Evolutionary conservation across 2,329 filamentous ascomycete genomes (phyloP).

Genomic region (Dactylellina sp.): DNA sequence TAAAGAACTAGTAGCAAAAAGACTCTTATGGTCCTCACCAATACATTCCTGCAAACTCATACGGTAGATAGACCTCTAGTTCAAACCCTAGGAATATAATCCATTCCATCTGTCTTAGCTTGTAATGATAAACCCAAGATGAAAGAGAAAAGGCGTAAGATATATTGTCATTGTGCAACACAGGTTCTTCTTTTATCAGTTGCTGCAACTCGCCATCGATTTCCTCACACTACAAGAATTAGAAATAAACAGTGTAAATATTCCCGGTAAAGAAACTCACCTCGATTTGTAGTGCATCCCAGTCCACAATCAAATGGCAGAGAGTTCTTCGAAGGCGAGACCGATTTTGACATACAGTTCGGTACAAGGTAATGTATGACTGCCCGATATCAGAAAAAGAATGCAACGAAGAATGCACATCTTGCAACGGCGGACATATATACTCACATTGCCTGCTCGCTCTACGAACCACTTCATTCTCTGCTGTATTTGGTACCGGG

Average conservation of each 20-base stretch:
- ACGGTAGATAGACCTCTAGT: slow-evolving; percentile 85
- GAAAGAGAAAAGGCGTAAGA: slow-evolving; percentile 79
- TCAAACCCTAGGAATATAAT: slow-evolving; percentile 94
- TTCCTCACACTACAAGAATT: slow-evolving; percentile 70
- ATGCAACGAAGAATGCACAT: no score
- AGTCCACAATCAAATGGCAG: slow-evolving; percentile 82
- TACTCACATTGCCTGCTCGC: slow-evolving; percentile 66
- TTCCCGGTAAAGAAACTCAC: slow-evolving; percentile 64
- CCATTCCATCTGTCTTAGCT: slow-evolving; percentile 86
- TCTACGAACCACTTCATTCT: slow-evolving; percentile 77
- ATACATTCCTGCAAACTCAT: slow-evolving; percentile 90
- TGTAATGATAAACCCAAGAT: slow-evolving; percentile 90
- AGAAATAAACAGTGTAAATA: not conserved
- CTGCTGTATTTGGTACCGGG: slow-evolving; percentile 77
- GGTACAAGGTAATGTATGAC: slow-evolving; percentile 84
- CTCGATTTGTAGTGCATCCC: slow-evolving; percentile 85
- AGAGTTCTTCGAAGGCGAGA: slow-evolving; percentile 90
- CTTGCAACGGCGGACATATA: not conserved
- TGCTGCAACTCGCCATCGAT: slow-evolving; percentile 76
- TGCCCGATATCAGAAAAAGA: slow-evolving; percentile 63
- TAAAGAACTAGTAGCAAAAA: slow-evolving; percentile 80
- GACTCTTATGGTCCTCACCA: slow-evolving; percentile 69
- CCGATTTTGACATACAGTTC: slow-evolving; percentile 87
- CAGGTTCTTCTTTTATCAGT: slow-evolving; percentile 72
- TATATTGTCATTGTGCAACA: slow-evolving; percentile 69